Evolutionary conservation across 192 early-diverging fungal genomes (phyloP).

Genomic region (Ambispora gerdemannii): DNA sequence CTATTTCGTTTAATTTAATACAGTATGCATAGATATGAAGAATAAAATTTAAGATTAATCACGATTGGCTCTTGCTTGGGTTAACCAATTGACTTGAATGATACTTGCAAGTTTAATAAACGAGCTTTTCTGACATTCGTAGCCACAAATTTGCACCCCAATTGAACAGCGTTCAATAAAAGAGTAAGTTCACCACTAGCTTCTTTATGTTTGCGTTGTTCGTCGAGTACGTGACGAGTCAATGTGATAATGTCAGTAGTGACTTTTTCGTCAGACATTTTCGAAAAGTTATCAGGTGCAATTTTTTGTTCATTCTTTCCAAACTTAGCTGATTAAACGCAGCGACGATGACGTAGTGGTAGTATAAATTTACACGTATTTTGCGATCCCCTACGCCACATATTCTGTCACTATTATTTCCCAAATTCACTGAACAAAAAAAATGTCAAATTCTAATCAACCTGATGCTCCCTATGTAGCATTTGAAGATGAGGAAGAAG

Average conservation of each 20-base stretch:
- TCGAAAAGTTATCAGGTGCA: too few species aligned
- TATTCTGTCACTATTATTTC: too few species aligned
- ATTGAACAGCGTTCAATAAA: conserved; percentile 83
- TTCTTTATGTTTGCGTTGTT: conserved; percentile 82
- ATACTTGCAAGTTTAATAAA: conserved; percentile 86
- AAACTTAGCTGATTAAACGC: too few species aligned
- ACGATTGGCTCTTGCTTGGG: background rate
- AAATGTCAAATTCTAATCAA: conserved; percentile 7
- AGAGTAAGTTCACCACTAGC: conserved; percentile 93
- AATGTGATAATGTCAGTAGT: conserved; percentile 91
- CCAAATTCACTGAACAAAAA: too few species aligned
- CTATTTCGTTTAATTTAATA: conserved; percentile 37
- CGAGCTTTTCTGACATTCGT: conserved; percentile 95
- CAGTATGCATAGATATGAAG: background rate
- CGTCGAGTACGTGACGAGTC: conserved; percentile 85
- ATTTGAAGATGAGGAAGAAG: conserved; percentile 20
- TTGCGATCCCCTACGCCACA: too few species aligned
- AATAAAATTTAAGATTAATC: background rate
- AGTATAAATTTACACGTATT: too few species aligned
- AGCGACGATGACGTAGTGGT: too few species aligned
- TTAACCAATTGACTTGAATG: too few species aligned
- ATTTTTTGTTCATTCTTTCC: too few species aligned
- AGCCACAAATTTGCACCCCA: conserved; percentile 97
- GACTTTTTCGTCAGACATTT: conserved; percentile 28
- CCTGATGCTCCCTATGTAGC: conserved; percentile 21